Base-by-base conservation (phyloP, 306 rosid species). In the Begonia masoniana region DNA sequence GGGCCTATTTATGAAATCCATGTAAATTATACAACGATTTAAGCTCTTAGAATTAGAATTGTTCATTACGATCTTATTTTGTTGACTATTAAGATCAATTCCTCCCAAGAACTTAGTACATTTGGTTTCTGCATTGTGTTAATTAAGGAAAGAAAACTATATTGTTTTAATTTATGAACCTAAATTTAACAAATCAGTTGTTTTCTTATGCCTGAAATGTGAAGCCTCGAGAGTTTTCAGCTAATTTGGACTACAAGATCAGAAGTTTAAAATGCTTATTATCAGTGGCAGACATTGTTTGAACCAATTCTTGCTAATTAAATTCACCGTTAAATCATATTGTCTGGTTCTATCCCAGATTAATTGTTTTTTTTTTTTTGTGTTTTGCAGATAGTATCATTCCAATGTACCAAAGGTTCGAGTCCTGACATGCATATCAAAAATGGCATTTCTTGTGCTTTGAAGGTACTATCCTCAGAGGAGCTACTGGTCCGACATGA, bases 361-460 rank as follows among this genome's bases (percentile, higher is more conserved):
- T 50, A 59, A 7, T 59, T 42, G 10, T 41, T 62, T 60, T 60
- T 52, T 45, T 17, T 15, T 60, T 54, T 62, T 31, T 70, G 45
- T 60, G 52, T 54, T 43, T 68, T 76, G 76, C 84, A 84, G 89
- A 70, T 75, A 60, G 58, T 65, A 61, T 62, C 76, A 48, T 71
- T 71, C 66, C 78, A 67, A 56, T 80, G 87, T 80, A 68, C 67
- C 51, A 77, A 80, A 65, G 84, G 78, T 59, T 51, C 78, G 51
- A 71, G 82, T 58, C 67, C 68, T 39, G 76, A 67, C 51, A 69
- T 51, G 78, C 73, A 60, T 51, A 52, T 76, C 47, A 68, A 76
- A 47, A 73, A 75, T 53, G 70, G 69, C 82, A 71, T 69, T 51
- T 53, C 63, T 53, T 66, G 74, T 66, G 71, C 71, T 46, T 46